Conservation (phyloP, 345 rosid species). For the Euphorbia pulcherrima region DNA sequence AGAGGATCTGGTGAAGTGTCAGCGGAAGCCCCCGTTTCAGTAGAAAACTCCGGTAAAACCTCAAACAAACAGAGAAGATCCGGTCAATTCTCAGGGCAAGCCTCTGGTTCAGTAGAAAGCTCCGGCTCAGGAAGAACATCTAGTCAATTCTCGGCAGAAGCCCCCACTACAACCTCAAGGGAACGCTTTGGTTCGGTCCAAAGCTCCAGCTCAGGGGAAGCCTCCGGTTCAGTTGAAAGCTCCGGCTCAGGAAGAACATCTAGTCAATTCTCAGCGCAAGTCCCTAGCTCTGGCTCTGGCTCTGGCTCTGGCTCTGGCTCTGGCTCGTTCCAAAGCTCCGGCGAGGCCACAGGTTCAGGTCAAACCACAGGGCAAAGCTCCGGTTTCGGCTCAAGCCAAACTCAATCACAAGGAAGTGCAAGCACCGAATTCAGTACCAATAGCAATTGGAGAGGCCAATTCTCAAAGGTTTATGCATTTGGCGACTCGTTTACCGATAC, state of each 20-base stretch:
- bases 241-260: no score
- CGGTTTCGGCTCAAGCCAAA: neutral
- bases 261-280: no score
- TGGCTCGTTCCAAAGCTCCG: no score
- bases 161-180: no score
- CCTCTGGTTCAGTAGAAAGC: neutral
- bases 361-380: neutral
- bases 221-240: neutral
- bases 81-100: neutral
- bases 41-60: no score
- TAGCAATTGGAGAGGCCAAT: neutral
- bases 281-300: no score
- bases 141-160: no score
- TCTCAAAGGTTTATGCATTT: slow-evolving; percentile 37
- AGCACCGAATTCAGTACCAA: neutral
- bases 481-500: slow-evolving; percentile 50
- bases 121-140: no score
- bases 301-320: no score
- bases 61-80: no score
- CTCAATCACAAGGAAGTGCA: neutral
- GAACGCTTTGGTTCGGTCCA: neutral
- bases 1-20: no score
- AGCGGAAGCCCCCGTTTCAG: no score
- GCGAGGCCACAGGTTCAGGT: neutral
- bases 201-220: neutral